Evolutionary conservation across 495 filamentous ascomycete species (phyloP).

Genomic region (Penicillium bialowiezense): DNA sequence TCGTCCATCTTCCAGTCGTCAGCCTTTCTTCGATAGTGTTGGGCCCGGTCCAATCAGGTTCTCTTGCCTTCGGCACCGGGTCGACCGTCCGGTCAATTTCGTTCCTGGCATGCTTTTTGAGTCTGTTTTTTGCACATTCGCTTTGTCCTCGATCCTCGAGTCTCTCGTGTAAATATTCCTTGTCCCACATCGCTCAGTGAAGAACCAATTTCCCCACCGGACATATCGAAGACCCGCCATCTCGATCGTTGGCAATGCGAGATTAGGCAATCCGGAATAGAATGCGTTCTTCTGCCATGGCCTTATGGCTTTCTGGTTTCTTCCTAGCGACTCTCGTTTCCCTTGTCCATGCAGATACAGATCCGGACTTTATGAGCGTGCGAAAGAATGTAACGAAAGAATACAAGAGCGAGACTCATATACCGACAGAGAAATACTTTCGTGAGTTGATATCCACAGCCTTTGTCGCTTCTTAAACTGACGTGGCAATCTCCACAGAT

Average conservation of each 20-base stretch:
- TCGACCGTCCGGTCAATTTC: no score
- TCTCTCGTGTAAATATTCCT: no score
- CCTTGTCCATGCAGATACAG: constrained; percentile 8
- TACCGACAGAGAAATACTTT: constrained; percentile 57
- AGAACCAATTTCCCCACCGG: neutral
- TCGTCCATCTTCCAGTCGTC: neutral
- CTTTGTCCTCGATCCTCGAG: no score
- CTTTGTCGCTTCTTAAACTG: neutral
- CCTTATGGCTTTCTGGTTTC: constrained; percentile 20
- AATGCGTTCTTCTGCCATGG: constrained; percentile 2
- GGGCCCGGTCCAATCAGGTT: neutral
- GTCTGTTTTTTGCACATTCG: no score
- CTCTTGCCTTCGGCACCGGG: neutral
- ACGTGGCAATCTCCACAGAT: constrained; percentile 27
- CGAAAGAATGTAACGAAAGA: constrained; percentile 42
- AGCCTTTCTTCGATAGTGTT: neutral
- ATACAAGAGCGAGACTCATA: constrained; percentile 43
- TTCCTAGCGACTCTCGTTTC: constrained; percentile 13
- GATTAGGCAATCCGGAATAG: neutral
- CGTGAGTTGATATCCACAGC: constrained; percentile 38
- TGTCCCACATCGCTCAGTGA: no score
- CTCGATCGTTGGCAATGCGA: neutral
- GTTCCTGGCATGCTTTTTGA: no score
- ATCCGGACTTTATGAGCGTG: constrained; percentile 43
- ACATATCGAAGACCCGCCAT: constrained; percentile 5